Conservation (phyloP, 169 alveolate species). For the Plasmodium gonderi region DNA sequence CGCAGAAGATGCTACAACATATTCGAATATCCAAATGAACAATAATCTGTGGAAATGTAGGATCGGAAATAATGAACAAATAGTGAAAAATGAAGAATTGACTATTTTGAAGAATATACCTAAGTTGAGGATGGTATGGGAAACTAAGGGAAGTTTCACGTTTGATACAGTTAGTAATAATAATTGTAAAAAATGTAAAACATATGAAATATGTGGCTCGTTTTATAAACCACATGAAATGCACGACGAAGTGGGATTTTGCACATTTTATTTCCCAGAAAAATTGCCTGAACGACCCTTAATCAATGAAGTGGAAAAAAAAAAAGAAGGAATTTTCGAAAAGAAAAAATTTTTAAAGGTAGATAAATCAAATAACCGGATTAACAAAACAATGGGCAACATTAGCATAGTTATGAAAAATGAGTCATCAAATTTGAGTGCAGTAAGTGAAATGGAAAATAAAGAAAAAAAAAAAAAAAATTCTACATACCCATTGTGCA, state of each 20-base stretch:
- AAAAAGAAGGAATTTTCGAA: neutral
- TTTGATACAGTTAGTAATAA: neutral
- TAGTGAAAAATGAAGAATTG: neutral
- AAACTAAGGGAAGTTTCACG: neutral
- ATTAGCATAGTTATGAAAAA: neutral
- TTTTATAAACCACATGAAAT: neutral
- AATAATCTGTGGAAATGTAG: neutral
- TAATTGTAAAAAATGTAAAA: neutral
- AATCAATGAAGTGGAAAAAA: neutral
- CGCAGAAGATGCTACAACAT: neutral
- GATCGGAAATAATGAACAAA: neutral
- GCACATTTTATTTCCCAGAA: neutral
- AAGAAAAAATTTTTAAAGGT: too few relatives aligned
- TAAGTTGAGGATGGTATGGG: neutral
- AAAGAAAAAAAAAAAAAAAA: neutral
- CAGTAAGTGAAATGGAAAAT: neutral
- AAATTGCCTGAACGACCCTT: neutral
- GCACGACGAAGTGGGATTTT: neutral
- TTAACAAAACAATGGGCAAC: neutral
- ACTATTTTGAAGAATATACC: neutral
- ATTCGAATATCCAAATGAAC: neutral
- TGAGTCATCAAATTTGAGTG: neutral
- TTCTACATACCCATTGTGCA: neutral
- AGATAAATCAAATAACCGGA: neutral
- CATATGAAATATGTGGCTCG: neutral